Evolutionary conservation across 1,284 basidiomycete genomes (phyloP), one percentile per base, ranked within the genome.

Genomic region (Chalciporus piperatoides): DNA sequence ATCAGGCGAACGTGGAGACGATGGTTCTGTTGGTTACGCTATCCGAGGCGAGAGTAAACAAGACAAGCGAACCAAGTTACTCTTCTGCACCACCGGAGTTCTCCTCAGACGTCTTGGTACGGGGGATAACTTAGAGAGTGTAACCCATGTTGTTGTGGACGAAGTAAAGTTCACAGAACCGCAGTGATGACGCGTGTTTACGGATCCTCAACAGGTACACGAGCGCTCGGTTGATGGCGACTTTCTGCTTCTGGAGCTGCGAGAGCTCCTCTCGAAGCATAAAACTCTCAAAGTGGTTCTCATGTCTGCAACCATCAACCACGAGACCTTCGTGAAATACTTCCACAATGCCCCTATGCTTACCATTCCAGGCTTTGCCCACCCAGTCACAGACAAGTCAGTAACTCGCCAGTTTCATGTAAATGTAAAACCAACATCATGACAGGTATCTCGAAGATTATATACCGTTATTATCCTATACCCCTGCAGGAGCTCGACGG

Each of bases 31-130:
- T 19, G 92, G 92, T 1, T 97, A 97, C 61, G 84, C 87, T 1
- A 94, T 97, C 53, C 81, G 93, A 46, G 94, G 95, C n/a, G 92
- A 97, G 68, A 82, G 81, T 28, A 88, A 82, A 52, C 79, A 84
- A 24, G 73, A 72, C 6, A 71, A 74, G 17, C 76, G 77, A 30
- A 93, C 90, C 1, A 86, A 89, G 56, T 68, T 97, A 6, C 71
- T 96, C 14, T 97, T 97, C 63, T 93, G 92, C 61, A 97, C 94
- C 0, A 97, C 92, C 3, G 95, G 94, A 72, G 88, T 97, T 33
- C 80, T 95, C 1, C 76, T 97, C 28, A 77, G 92, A 48, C 79
- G 92, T 11, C 70, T 97, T 6, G 80, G 82, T n/a, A 75, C 76
- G 10, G 92, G 92, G 41, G 82, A 90, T 35, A 79, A 79, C 47